Base-by-base conservation (phyloP, 176 grass and related monocot genomes). In the Carex myosuroides region DNA sequence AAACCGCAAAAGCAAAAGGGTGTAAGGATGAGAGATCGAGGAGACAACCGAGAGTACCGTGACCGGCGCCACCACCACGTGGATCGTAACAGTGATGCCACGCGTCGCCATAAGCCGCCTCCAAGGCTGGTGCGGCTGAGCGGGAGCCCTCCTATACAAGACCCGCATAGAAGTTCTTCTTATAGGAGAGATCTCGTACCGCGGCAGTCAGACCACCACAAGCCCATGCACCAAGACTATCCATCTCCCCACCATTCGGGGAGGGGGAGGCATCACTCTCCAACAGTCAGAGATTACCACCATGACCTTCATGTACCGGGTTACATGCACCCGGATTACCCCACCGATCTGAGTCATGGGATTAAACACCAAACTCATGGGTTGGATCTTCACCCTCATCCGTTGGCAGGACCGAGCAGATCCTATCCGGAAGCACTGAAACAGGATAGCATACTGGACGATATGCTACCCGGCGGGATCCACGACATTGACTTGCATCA, bases 1-100 rank as follows among this genome's bases (percentile, higher is more conserved):
- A 39, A 39, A 6, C 37, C 37, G 4, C 37, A 39, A 64, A 64
- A n/a, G n/a, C n/a, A n/a, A n/a, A n/a, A n/a, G 29, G 17, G 78
- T 63, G 8, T 44, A 33, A 83, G 62, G 21, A 83, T 83, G 81
- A 83, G 62, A 52, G 81, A 66, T 64, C 81, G 62, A 68, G 56
- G 81, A 69, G 42, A 22, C 60, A 50, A 68, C 21, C 39, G 61
- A 66, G 80, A 87, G 84, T 89, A 68, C 88, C 88, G 85, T 84
- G 86, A 84, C 90, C 20, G 59, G 74, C 35, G 81, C 70, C 67
- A 77, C 66, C 20, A 69, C 89, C 89, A 91, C 85, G 58, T 80
- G 57, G 6, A 70, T 78, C 14, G 32, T 3, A 26, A 6, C 81
- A 16, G 4, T 46, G 22, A 26, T 24, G 37, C 30, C 3, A 3